Base-by-base conservation (phyloP, 2,329 filamentous ascomycete genomes). In the Albophoma yamanashiensis region DNA sequence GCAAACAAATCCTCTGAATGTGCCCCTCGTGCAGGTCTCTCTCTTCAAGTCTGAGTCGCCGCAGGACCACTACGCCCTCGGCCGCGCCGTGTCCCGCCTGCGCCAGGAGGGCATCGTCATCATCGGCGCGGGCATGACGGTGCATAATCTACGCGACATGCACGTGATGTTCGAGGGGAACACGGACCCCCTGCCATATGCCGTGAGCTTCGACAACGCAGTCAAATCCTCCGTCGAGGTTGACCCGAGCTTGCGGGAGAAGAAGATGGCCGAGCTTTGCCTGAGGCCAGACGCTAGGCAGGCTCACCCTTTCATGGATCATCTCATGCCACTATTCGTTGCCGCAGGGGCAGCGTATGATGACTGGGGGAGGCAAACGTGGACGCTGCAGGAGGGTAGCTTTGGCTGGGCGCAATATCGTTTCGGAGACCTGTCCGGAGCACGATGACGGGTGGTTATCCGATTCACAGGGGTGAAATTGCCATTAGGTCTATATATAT, bases 111-210 rank as follows among this genome's bases (percentile, higher is more conserved):
- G 83, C 22, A 79, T 91, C 58, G 77, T 88, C 56, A 85, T 92
- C 61, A 82, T 92, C 55, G 83, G 82, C 31, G 87, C 87, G 0
- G 89, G 89, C 14, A 91, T 91, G 87, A 86, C 87, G 0, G 88
- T 89, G 27, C 87, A 89, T 66, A 89, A 89, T 65, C 74, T 89
- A 42, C 77, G 82, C 1, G 83, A 89, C 17, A 75, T 76, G 64
- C 62, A 62, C 47, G 47, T 52, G 50, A 64, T 70, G 65, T 67
- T 15, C 15, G 64, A 67, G 50, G 77, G 76, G 9, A 71, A 77
- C 55, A 71, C 75, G 14, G 60, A 62, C 12, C 79, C 82, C 0
- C 63, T 85, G 66, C 80, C 84, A 14, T 87, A 87, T 66, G 73
- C 81, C 1, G 76, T 79, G 42, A 82, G 79, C 58, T 92, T 91